phyloP scores from a whole-genome alignment of 2,329 filamentous ascomycete species.

The Penicillium griseofulvum region DNA sequence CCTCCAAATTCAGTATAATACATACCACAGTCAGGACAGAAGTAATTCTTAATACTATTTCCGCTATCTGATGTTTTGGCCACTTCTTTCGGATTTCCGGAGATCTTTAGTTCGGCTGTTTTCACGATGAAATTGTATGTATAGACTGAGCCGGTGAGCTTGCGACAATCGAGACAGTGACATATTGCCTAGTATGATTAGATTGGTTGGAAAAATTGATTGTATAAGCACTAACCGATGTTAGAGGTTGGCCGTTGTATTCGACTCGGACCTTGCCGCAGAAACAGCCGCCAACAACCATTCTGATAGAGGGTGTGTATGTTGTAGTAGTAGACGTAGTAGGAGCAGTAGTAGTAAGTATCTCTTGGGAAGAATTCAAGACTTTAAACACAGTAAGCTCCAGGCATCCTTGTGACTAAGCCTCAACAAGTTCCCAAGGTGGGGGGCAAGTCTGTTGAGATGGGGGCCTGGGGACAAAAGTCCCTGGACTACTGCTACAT shows the following conservation, averaged over 20 bases:
- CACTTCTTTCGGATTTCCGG: constrained; percentile 36
- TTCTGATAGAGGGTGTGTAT: constrained; percentile 15
- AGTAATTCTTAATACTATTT: constrained; percentile 36
- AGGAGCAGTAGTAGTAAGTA: no score
- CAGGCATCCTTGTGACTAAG: no score
- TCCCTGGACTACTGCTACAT: no score
- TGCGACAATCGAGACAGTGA: constrained; percentile 42
- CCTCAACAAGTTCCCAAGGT: no score
- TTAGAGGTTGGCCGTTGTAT: constrained; percentile 31
- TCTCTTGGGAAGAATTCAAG: no score
- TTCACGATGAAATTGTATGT: constrained; percentile 34
- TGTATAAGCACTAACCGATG: constrained; percentile 22
- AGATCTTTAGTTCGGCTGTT: constrained; percentile 26
- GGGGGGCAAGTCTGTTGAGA: no score
- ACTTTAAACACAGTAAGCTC: no score
- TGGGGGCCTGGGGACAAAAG: no score
- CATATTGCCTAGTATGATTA: constrained; percentile 32
- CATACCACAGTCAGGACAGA: constrained; percentile 40
- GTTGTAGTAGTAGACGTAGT: no score
- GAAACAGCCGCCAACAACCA: constrained; percentile 36
- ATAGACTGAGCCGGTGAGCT: constrained; percentile 34
- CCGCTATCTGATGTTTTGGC: constrained; percentile 37
- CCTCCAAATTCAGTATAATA: not conserved
- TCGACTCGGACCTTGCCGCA: constrained; percentile 38
- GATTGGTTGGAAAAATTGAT: not conserved